Base-by-base conservation (phyloP, 2,329 filamentous ascomycete genomes). In the Hypomyces rosellus region DNA sequence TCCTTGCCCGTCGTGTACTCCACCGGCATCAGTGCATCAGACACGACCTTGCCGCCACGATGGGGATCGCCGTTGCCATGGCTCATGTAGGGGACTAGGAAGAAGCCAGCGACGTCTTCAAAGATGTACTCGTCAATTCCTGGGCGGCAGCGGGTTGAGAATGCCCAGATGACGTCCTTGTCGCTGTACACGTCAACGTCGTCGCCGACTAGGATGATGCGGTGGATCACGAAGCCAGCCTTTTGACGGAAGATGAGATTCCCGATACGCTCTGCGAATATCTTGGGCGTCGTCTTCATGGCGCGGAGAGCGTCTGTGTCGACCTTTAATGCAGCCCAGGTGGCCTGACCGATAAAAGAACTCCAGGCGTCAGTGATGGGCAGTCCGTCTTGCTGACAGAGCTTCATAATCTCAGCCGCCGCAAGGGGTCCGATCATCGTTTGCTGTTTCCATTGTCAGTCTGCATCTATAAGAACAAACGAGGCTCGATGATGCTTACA, bases 261-360 rank as follows among this genome's bases (percentile, higher is more conserved):
- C 1, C 73, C 75, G 11, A 78, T 57, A 18, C 57, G 58, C 40
- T 65, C 62, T 45, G 63, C 63, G 41, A 78, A 69, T 0, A 69
- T 66, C 15, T 62, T 53, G 0, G 69, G 48, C 1, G 61, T 76
- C 14, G 74, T 76, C 41, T 81, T 75, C 72, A 81, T 74, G 8
- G 73, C 70, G 30, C 76, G 75, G 8, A 85, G 70, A 58, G 77
- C 77, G 5, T 71, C 66, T 1, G 74, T 77, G 59, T 85, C 81
- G 18, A 83, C 74, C 51, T 81, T 74, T 58, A 85, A 56, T 0
- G 65, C 73, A 0, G 67, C 66, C 75, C 75, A 78, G 1, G 69
- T 76, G 0, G 72, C 73, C 50, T 75, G 71, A 0, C 71, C 66
- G 51, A 75, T 71, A 45, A 74, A 72, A 0, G 72, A 73, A 0